phyloP scores from a whole-genome alignment of 257 asterid genomes.

The Lycium ferocissimum region DNA sequence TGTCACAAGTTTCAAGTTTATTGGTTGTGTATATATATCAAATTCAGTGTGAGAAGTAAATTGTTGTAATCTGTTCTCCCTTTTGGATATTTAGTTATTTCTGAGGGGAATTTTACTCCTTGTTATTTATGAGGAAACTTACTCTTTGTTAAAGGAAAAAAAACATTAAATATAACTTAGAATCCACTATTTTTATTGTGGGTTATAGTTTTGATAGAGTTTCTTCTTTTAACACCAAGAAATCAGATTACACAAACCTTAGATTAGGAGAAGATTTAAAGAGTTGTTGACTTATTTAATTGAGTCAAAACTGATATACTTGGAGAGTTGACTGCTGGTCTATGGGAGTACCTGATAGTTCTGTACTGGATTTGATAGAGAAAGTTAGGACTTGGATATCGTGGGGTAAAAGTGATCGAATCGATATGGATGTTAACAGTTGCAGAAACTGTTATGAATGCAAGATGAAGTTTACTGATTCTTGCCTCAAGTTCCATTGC shows the following conservation, averaged over 20 bases:
- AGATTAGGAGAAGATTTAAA: not conserved
- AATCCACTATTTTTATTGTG: constrained; percentile 76
- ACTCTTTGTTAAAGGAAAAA: constrained; percentile 36
- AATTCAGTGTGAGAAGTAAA: constrained; percentile 45
- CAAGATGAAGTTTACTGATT: constrained; percentile 44
- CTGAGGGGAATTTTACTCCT: constrained; percentile 39
- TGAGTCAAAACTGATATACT: constrained; percentile 42
- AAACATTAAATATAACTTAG: constrained; percentile 37
- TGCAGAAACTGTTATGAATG: constrained; percentile 54
- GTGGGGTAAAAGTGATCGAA: constrained; percentile 51
- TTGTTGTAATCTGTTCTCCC: constrained; percentile 42
- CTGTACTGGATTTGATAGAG: constrained; percentile 61
- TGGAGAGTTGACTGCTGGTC: constrained; percentile 51
- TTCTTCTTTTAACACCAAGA: constrained; percentile 37
- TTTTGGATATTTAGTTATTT: constrained; percentile 48
- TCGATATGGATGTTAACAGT: constrained; percentile 50
- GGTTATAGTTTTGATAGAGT: constrained; percentile 59
- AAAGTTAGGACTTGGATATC: constrained; percentile 71
- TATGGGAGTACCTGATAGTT: constrained; percentile 73
- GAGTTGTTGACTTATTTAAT: constrained; percentile 16
- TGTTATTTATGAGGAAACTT: constrained; percentile 37
- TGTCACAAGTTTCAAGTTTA: constrained; percentile 30
- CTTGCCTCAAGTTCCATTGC: constrained; percentile 62
- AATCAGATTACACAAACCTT: constrained; percentile 16
- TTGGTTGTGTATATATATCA: constrained; percentile 47